A percentile compares a stretch with the other conserved stretches of the same genome.
Conservation (phyloP, 768 basidiomycete genomes). For the Calocera viscosa region DNA sequence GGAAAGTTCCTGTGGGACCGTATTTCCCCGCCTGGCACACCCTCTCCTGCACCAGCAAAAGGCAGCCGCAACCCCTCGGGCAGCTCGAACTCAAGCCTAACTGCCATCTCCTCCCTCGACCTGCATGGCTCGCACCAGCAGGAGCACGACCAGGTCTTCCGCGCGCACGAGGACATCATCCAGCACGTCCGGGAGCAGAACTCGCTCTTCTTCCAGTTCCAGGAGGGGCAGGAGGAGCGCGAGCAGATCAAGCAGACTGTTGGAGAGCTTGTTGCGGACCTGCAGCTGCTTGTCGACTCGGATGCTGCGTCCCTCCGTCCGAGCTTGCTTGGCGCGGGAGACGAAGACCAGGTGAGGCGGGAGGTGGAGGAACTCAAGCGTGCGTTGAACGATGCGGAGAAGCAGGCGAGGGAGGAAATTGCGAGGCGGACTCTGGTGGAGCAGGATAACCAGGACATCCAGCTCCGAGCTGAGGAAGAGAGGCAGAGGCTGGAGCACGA, state of each 20-base stretch:
- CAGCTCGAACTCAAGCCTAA: constrained; percentile 3
- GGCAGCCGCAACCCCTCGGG: neutral
- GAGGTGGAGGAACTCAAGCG: constrained; percentile 39
- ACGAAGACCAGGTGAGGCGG: constrained; percentile 28
- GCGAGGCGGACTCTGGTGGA: constrained; percentile 20
- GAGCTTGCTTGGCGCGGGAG: constrained; percentile 23
- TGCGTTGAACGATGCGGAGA: constrained; percentile 30
- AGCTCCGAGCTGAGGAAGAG: constrained; percentile 34
- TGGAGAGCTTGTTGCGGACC: neutral
- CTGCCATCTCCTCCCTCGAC: constrained; percentile 8
- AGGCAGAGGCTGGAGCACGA: constrained; percentile 24
- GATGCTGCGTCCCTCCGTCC: neutral
- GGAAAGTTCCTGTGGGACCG: neutral
- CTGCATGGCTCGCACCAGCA: neutral
- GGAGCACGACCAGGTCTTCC: neutral
- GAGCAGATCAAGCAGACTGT: constrained; percentile 11
- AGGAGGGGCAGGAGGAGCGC: constrained; percentile 12
- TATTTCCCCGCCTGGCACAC: neutral
- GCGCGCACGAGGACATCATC: neutral
- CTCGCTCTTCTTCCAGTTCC: neutral
- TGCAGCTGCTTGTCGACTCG: neutral
- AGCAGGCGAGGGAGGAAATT: neutral
- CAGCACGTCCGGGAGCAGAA: neutral
- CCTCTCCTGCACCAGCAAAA: neutral
- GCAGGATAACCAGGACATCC: constrained; percentile 16